Conservation (phyloP, 495 filamentous ascomycete genomes). For the Penicillium goetzii region DNA sequence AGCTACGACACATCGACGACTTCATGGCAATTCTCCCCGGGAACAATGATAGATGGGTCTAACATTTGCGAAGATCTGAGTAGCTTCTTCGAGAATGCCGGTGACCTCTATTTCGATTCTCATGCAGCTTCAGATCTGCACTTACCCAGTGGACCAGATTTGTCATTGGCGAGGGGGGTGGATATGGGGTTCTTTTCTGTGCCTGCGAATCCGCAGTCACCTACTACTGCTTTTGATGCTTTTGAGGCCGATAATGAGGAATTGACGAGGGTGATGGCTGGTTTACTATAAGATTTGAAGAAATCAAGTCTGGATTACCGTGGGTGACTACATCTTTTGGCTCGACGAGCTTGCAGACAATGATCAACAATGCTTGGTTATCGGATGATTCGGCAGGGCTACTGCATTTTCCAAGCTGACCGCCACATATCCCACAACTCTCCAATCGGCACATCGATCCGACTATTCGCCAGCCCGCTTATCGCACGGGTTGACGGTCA, state of each 20-base stretch:
- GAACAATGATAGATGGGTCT: slow-evolving; percentile 19
- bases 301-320: background rate
- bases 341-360: background rate
- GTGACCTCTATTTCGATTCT: slow-evolving; percentile 44
- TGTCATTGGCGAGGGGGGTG: slow-evolving; percentile 14
- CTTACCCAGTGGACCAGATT: background rate
- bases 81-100: slow-evolving; percentile 50
- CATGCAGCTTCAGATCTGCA: slow-evolving; percentile 14
- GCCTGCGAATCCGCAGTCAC: slow-evolving; percentile 4
- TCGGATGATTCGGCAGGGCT: background rate
- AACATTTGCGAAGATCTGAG: slow-evolving; percentile 46
- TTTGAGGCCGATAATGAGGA: slow-evolving; percentile 49
- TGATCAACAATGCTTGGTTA: background rate
- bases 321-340: background rate
- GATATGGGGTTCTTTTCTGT: slow-evolving; percentile 22
- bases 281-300: slow-evolving; percentile 35
- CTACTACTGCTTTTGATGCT: slow-evolving; percentile 28
- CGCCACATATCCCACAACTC: background rate
- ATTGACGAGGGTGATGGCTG: slow-evolving; percentile 47
- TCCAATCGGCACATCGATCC: background rate
- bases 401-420: background rate
- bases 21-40: slow-evolving; percentile 31
- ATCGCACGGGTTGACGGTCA: background rate
- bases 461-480: background rate
- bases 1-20: background rate